Evolutionary conservation across 768 basidiomycete species (phyloP).

Genomic region (Termitomyces sp.): DNA sequence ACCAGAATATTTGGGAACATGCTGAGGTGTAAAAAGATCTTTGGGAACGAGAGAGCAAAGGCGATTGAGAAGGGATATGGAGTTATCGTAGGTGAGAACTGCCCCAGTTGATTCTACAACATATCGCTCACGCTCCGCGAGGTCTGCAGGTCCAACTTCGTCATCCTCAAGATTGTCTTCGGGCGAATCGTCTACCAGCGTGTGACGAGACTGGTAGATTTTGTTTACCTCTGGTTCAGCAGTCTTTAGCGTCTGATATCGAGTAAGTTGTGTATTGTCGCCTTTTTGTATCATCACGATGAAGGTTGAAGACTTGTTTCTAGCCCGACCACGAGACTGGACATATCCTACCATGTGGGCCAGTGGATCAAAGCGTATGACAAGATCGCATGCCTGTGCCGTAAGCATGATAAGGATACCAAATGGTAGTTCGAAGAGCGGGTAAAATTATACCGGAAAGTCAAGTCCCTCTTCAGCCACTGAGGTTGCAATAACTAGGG

Average conservation of each 20-base stretch:
- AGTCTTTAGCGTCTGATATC: constrained; percentile 55
- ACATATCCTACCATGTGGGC: constrained; percentile 85
- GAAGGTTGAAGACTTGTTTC: constrained; percentile 73
- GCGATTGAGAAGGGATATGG: constrained; percentile 65
- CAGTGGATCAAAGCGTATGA: constrained; percentile 80
- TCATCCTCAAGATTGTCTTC: constrained; percentile 38
- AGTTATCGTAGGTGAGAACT: constrained; percentile 73
- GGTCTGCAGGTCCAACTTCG: constrained; percentile 46
- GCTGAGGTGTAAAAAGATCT: constrained; percentile 62
- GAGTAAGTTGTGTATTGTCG: constrained; percentile 47
- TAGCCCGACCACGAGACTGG: constrained; percentile 84
- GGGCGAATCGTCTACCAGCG: constrained; percentile 35
- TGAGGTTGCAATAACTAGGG: constrained; percentile 76
- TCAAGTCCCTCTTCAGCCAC: constrained; percentile 94
- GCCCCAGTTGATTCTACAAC: constrained; percentile 72
- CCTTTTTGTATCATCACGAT: constrained; percentile 76
- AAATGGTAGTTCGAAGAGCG: not conserved
- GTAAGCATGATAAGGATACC: not conserved
- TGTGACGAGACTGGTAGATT: constrained; percentile 55
- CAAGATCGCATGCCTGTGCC: constrained; percentile 78
- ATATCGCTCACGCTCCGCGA: constrained; percentile 69
- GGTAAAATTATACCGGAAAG: constrained; percentile 55
- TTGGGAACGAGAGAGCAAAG: constrained; percentile 77
- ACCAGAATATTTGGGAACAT: constrained; percentile 58
- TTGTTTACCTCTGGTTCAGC: constrained; percentile 63